Evolutionary conservation across 169 alveolate genomes (phyloP), one percentile per base, ranked within the genome.

Genomic region (Babesia divergens): DNA sequence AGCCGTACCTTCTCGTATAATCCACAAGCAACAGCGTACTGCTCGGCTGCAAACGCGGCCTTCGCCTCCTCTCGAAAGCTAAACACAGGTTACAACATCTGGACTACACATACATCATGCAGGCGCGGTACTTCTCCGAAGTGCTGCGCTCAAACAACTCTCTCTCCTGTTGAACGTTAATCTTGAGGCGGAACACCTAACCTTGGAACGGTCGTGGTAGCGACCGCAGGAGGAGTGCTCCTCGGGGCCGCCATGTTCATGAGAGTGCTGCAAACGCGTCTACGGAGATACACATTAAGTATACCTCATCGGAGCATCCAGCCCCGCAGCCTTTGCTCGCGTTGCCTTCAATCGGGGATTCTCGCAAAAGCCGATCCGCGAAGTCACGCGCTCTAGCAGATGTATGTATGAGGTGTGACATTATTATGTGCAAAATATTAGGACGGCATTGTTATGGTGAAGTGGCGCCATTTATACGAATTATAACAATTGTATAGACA

Each of bases 11-110:
- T 66, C n/a, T 56, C 65, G 56, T 79, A 79, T 38, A 70, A 58
- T n/a, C 31, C 37, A 2, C 32, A 24, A 18, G 88, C 83, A 34
- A 50, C 35, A 50, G 64, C 59, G 65, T 69, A 80, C 6, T 70
- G 46, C 31, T 60, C 55, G 13, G 22, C 18, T 14, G 68, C 65
- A 43, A 53, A 80, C 9, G 70, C 62, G 11, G 24, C 55, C 54
- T 80, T 80, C 18, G 65, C 88, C 82, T 80, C 84, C 20, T 70
- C 65, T 9, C 77, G 55, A 14, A 80, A 35, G 18, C 86, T 77
- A 38, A 9, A 8, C 9, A 18, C 2, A 22, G 0, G 16, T 18
- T 24, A 2, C 9, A 22, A 13, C 6, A 29, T 6, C 16, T 8
- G 4, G 3, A 14, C n/a, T 22, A 28, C 22, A 44, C 72, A 42